phyloP scores from a whole-genome alignment of 352 stramenopile species.

The Peronospora farinosa region DNA sequence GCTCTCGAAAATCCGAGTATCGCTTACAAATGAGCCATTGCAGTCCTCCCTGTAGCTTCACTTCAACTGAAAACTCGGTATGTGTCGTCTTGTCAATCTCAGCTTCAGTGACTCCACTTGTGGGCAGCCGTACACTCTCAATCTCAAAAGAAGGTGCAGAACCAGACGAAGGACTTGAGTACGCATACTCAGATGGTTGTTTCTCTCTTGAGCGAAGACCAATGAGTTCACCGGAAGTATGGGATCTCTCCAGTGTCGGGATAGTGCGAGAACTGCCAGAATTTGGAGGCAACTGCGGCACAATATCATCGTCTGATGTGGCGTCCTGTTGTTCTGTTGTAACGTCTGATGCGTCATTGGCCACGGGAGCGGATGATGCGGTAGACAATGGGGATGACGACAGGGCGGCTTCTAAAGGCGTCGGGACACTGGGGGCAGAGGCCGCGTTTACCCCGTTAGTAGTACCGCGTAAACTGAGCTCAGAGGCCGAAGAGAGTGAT shows the following conservation, averaged over 20 bases:
- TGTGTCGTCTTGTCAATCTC: slow-evolving; percentile 81
- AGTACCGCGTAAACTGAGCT: slow-evolving; percentile 21
- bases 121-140: slow-evolving; percentile 67
- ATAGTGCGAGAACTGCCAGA: slow-evolving; percentile 23
- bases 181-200: slow-evolving; percentile 41
- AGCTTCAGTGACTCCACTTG: slow-evolving; percentile 58
- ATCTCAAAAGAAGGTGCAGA: slow-evolving; percentile 76
- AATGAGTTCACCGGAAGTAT: slow-evolving; percentile 68
- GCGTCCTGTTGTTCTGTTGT: slow-evolving; percentile 31
- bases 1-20: slow-evolving; percentile 85
- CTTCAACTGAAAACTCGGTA: slow-evolving; percentile 77
- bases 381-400: slow-evolving; percentile 39
- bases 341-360: slow-evolving; percentile 14
- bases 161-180: slow-evolving; percentile 30
- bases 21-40: slow-evolving; percentile 87
- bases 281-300: slow-evolving; percentile 9
- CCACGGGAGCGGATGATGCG: slow-evolving; percentile 36
- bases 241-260: slow-evolving; percentile 57
- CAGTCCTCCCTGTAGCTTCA: slow-evolving; percentile 69
- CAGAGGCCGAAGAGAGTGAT: slow-evolving; percentile 20
- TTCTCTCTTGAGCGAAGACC: slow-evolving; percentile 46
- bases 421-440: slow-evolving; percentile 31
- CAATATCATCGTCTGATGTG: slow-evolving; percentile 6
- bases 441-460: slow-evolving; percentile 25
- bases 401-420: slow-evolving; percentile 30